Evolutionary conservation across 108 stramenopile species (phyloP), one percentile per base, ranked within the genome.

Genomic region (Nitzschia sp.): DNA sequence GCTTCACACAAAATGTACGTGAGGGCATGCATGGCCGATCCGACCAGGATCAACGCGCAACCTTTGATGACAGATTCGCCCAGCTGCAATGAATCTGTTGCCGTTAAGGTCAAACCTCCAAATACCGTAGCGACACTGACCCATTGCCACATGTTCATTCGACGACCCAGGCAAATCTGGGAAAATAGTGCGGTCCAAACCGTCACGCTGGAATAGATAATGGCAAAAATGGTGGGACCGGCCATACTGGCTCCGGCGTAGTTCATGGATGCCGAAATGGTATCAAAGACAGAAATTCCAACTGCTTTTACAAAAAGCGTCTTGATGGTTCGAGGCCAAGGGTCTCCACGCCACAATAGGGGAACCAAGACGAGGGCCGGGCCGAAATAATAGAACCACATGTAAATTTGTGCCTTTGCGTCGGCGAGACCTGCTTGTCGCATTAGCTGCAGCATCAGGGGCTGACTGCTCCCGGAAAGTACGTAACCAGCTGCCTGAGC

Each of bases 121-220:
- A 92, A 86, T 30, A 92, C 91, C 18, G 74, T 33, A 9, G 46
- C 47, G 2, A 92, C 72, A 25, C 85, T 82, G 4, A 77, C 60
- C 88, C 87, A 87, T 64, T 92, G 91, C 28, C 59, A 23, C 25
- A 18, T 34, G 2, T 46, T 70, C 47, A 92, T 48, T 19, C 36
- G 57, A 6, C 91, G 82, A 0, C 68, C 63, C 26, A 92, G 72
- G 18, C 89, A 18, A 29, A 87, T 19, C 49, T 71, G 64, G 26
- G 82, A 82, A 59, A 78, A 92, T 9, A 92, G 25, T 5, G 91
- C 91, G 11, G 88, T 76, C 91, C 91, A 92, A 21, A 89, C 72
- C 1, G 88, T 92, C n/a, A 92, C 91, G 19, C 72, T 75, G 5
- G 78, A 79, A 57, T 92, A 92, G 18, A 92, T 79, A 33, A 92